phyloP scores from a whole-genome alignment of 352 stramenopile species.

The Thalassiosira exigua region DNA sequence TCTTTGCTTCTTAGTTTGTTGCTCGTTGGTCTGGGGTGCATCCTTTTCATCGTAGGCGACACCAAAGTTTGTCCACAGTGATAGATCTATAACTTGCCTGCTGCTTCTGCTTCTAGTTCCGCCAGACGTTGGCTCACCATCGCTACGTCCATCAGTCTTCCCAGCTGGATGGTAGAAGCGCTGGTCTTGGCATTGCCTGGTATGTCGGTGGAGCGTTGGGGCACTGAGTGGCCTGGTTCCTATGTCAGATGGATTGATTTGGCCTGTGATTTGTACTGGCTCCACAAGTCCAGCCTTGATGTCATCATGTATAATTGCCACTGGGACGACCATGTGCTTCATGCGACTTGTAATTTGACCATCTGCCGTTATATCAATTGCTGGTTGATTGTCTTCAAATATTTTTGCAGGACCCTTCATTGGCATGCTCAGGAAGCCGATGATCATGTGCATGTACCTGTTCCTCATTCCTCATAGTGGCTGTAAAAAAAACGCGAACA shows the following conservation, averaged over 20 bases:
- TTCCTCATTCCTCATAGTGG: conserved; percentile 9
- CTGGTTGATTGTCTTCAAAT: conserved; percentile 25
- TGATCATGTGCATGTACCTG: neutral
- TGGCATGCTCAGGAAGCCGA: neutral
- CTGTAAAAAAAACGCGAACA: conserved; percentile 10
- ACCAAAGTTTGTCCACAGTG: neutral
- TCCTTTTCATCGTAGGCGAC: conserved; percentile 3
- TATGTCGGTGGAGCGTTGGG: neutral
- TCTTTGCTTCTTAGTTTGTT: neutral
- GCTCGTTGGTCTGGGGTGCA: neutral
- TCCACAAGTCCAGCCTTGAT: neutral
- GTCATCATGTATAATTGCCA: conserved; percentile 19
- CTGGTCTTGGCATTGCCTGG: neutral
- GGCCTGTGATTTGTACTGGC: neutral
- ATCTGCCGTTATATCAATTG: conserved; percentile 22
- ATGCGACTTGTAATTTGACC: conserved; percentile 11
- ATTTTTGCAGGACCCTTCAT: neutral
- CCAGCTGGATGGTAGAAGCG: neutral
- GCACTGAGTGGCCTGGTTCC: neutral
- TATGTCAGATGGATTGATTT: neutral
- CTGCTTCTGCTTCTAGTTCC: neutral
- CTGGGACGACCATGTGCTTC: conserved; percentile 21
- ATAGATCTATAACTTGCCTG: neutral
- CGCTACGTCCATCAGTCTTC: neutral
- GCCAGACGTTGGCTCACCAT: conserved; percentile 8